phyloP scores from a whole-genome alignment of 768 basidiomycete genomes.

The Plicaturopsis crispa region DNA sequence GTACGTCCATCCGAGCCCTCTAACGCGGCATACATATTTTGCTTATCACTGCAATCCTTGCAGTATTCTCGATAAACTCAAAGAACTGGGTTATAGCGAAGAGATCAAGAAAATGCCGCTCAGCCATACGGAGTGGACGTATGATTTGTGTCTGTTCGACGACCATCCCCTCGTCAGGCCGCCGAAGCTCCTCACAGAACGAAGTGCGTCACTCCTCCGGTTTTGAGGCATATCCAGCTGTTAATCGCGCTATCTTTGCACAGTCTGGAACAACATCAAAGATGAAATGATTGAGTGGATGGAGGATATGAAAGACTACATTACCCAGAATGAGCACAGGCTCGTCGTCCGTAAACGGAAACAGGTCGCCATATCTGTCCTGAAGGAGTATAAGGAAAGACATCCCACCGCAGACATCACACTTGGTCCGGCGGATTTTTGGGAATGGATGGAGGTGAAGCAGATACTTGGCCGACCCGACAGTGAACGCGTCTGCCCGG shows the following conservation, averaged over 20 bases:
- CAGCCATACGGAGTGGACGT: background rate
- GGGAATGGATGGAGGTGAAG: background rate
- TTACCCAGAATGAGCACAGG: slow-evolving; percentile 7
- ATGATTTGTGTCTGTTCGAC: background rate
- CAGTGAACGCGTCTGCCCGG: background rate
- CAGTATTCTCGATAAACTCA: background rate
- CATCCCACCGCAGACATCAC: too few relatives aligned
- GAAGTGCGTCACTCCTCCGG: slow-evolving; percentile 5
- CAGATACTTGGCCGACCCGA: background rate
- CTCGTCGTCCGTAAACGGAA: background rate
- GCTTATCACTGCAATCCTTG: background rate
- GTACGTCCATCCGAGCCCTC: background rate
- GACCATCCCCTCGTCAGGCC: slow-evolving; percentile 8
- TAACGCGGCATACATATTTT: background rate
- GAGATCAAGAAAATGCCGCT: background rate
- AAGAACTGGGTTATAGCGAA: background rate
- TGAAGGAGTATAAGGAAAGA: slow-evolving; percentile 1
- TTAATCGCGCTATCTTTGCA: too few relatives aligned
- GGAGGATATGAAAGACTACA: slow-evolving; percentile 7
- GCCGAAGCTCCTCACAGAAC: slow-evolving; percentile 6
- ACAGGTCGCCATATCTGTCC: background rate
- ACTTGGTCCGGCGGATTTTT: slow-evolving; percentile 2
- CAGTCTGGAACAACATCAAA: slow-evolving; percentile 9
- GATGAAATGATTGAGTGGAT: slow-evolving; percentile 6
- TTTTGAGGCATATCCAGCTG: too few relatives aligned